These are phyloP conservation scores for Paramyrothecium sp. DNA, from an alignment of 2,329 filamentous ascomycete species.

Conservation along the genomic window DNA sequence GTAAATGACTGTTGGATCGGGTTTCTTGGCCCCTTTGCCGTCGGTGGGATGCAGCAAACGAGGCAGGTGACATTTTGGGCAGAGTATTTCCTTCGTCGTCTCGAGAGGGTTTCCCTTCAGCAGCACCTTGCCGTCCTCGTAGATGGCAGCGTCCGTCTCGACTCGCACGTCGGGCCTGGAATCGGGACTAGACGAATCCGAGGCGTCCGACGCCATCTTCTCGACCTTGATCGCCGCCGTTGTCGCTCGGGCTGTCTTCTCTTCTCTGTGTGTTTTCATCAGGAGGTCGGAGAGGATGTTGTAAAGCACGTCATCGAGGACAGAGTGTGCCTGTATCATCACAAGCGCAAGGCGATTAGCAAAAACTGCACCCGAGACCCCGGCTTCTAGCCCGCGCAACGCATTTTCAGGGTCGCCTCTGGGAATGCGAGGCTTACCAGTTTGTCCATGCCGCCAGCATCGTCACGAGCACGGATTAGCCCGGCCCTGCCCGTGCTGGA, in stretches of 20 bases:
- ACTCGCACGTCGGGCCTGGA: constrained; percentile 54
- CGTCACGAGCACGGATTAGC: constrained; percentile 52
- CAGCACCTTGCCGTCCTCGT: constrained; percentile 66
- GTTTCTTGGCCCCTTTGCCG: constrained; percentile 64
- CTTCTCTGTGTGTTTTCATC: constrained; percentile 72
- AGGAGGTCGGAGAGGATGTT: constrained; percentile 76
- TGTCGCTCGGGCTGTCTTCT: constrained; percentile 70
- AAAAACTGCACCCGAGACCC: background rate
- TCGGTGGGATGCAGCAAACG: constrained; percentile 71
- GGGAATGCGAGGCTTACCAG: constrained; percentile 48
- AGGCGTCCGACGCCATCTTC: constrained; percentile 56
- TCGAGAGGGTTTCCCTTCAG: constrained; percentile 72
- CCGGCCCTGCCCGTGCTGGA: constrained; percentile 53
- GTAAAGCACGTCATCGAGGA: constrained; percentile 74
- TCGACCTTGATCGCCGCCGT: constrained; percentile 64
- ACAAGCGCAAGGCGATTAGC: background rate
- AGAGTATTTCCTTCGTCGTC: constrained; percentile 69
- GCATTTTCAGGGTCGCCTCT: constrained; percentile 8
- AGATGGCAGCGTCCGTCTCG: constrained; percentile 67
- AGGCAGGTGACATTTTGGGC: constrained; percentile 72
- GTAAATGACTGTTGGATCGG: constrained; percentile 68
- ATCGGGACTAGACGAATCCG: constrained; percentile 52
- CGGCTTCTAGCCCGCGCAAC: background rate
- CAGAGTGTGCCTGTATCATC: constrained; percentile 51
- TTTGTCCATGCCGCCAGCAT: constrained; percentile 53